phyloP scores from a whole-genome alignment of 2,329 filamentous ascomycete species.

The Raffaelea deltoideospora region DNA sequence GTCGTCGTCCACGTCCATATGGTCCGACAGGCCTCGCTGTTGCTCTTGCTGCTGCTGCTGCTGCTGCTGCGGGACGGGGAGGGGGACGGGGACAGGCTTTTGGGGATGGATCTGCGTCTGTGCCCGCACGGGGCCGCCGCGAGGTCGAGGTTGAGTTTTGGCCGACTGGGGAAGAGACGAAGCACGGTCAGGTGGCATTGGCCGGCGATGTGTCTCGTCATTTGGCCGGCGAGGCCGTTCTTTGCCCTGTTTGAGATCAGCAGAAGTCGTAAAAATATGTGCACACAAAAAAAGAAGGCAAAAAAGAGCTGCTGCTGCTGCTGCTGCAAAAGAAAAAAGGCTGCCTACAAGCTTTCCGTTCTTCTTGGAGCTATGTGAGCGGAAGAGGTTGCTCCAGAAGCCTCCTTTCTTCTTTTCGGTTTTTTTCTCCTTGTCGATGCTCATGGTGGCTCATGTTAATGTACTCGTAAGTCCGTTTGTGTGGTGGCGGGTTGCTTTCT shows the following conservation, averaged over 20 bases:
- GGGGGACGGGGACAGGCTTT: background rate
- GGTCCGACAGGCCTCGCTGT: background rate
- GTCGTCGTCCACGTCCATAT: background rate
- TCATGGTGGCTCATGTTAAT: conserved; percentile 7
- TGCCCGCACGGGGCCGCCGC: background rate
- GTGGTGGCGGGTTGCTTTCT: too few species aligned
- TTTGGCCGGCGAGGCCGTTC: conserved; percentile 17
- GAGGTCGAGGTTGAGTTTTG: conserved; percentile 1
- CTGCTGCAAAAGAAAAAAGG: too few species aligned
- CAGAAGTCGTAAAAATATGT: conserved; percentile 1
- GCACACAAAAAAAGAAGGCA: background rate
- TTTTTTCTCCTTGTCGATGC: conserved; percentile 21
- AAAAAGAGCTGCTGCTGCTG: too few species aligned
- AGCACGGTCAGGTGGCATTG: too few species aligned
- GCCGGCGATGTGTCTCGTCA: conserved; percentile 13
- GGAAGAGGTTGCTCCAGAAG: conserved; percentile 32
- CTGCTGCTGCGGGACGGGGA: background rate
- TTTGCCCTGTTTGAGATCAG: too few species aligned
- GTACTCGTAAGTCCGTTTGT: too few species aligned
- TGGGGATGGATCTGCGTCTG: conserved; percentile 1
- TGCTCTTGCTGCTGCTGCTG: conserved; percentile 1
- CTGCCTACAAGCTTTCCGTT: conserved; percentile 21
- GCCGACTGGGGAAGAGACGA: too few species aligned
- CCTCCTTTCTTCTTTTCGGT: conserved; percentile 29
- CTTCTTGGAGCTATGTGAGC: conserved; percentile 27